Evolutionary conservation across 2,329 filamentous ascomycete genomes (phyloP), one percentile per base, ranked within the genome.

Genomic region (Elsinoe arachidis): DNA sequence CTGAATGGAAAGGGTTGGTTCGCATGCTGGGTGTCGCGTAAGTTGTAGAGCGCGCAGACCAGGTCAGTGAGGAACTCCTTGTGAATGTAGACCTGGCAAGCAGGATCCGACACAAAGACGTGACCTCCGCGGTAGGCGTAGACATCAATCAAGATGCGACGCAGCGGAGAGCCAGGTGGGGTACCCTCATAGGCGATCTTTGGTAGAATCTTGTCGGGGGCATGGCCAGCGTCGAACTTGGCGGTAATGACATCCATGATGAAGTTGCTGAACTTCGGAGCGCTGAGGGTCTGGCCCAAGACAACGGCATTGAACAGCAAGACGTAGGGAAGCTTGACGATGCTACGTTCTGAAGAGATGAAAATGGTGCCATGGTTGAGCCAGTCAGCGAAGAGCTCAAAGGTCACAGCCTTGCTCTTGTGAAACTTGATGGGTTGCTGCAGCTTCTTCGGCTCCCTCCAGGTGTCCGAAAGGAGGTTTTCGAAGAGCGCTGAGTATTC

Each of bases 91-190:
- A 51, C 51, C 30, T 21, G 23, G 1, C 39, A 21, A 21, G 44
- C 46, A 1, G 47, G 33, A 10, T 58, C 34, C 57, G 55, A 59
- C 5, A 55, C 51, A 12, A 43, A 15, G 3, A 35, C 41, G 4
- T 41, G 39, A 12, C 43, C 56, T 12, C 60, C 61, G 5, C 47
- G 49, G 15, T 52, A 38, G 37, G 23, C 47, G 52, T 64, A 66
- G 15, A 62, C 44, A 10, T 66, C 62, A 7, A 58, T 34, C 37
- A 61, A 49, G 21, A 66, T 58, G 7, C 58, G 57, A 10, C 63
- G 58, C 12, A 62, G 57, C 3, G 58, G 58, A 0, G 61, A 63
- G 0, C 11, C 19, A 1, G 56, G 6, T 0, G 60, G 61, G 0
- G 60, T 64, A 10, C 59, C 57, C 14, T 59, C 46, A 47, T 62